Evolutionary conservation across 257 asterid genomes (phyloP).

Genomic region (Nicotiana otophora): DNA sequence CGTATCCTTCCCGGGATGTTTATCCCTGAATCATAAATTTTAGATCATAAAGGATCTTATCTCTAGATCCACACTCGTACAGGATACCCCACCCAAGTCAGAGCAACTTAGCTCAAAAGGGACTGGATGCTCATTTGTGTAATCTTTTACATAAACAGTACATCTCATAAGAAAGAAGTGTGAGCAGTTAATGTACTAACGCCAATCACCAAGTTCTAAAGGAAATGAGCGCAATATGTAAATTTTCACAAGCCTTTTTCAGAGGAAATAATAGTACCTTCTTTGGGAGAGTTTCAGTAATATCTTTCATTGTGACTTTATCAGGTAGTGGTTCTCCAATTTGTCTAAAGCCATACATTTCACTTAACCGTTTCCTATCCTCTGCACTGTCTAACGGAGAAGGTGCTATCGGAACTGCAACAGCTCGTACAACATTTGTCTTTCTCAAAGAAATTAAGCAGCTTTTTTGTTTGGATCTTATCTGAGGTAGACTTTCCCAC

Average conservation of each 20-base stretch:
- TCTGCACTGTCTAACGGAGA: constrained; percentile 50
- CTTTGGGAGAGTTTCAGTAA: constrained; percentile 69
- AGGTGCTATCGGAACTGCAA: constrained; percentile 63
- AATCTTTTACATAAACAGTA: neutral
- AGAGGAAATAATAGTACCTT: constrained; percentile 41
- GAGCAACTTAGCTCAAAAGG: neutral
- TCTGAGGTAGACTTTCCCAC: constrained; percentile 45
- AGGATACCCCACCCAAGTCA: too few species aligned
- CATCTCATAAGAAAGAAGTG: neutral
- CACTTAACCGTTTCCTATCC: constrained; percentile 43
- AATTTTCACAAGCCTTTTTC: neutral
- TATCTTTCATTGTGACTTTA: constrained; percentile 63
- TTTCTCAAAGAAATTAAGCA: constrained; percentile 39
- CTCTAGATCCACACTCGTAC: too few species aligned
- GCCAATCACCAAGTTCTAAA: neutral
- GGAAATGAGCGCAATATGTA: neutral
- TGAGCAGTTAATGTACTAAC: neutral
- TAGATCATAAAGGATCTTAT: too few species aligned
- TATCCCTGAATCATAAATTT: too few species aligned
- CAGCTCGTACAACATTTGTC: constrained; percentile 47
- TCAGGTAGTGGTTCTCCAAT: constrained; percentile 95
- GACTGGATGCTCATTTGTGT: neutral
- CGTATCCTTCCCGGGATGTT: too few species aligned
- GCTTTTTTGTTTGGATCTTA: constrained; percentile 32
- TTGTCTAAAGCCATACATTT: constrained; percentile 76